Base-by-base conservation (phyloP, 352 stramenopile species). In the Phytopythium kandeliae region DNA sequence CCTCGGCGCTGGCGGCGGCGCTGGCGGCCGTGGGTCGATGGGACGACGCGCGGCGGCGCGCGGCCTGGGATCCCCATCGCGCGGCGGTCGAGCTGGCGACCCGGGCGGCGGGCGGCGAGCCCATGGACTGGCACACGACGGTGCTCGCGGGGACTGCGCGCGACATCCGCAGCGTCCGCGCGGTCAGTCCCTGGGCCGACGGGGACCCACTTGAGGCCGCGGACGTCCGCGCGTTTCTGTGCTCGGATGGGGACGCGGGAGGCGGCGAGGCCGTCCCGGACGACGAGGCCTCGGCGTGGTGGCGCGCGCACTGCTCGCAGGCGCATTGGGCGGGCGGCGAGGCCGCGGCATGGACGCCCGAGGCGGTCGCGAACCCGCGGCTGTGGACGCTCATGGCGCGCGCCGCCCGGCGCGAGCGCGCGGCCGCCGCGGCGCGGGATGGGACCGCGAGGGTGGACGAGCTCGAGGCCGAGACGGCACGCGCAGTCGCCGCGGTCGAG, bases 281-380 rank as follows among this genome's bases (percentile, higher is more conserved):
- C 24, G 42, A 52, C 13, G 58, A 67, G 12, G 77, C 69, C 36
- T 87, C 73, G 4, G 48, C 57, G 46, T 87, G 76, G 76, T 88
- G 77, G 77, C 54, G 57, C 53, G 74, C 77, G 2, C 74, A 88
- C 48, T 81, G 71, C 30, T 70, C 62, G 48, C 71, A 81, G 46
- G 67, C 67, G 7, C 70, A 77, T 24, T 55, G 51, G 31, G 52
- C 26, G 31, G 61, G 57, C 8, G 54, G 48, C 60, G 8, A n/a
- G 50, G 25, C 57, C 38, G 7, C 53, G 31, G 37, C 47, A 41
- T 68, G 67, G 31, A 84, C 74, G 6, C 57, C 70, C 0, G 72
- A 86, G 41, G 60, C 69, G 51, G 56, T 89, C 4, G 69, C 58
- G 4, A 85, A 86, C 44, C 57, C 65, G 9, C 33, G 63, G n/a